These are phyloP conservation scores for Psilocybe cyanescens DNA, from an alignment of 768 basidiomycete genomes.

Conservation along the genomic window DNA sequence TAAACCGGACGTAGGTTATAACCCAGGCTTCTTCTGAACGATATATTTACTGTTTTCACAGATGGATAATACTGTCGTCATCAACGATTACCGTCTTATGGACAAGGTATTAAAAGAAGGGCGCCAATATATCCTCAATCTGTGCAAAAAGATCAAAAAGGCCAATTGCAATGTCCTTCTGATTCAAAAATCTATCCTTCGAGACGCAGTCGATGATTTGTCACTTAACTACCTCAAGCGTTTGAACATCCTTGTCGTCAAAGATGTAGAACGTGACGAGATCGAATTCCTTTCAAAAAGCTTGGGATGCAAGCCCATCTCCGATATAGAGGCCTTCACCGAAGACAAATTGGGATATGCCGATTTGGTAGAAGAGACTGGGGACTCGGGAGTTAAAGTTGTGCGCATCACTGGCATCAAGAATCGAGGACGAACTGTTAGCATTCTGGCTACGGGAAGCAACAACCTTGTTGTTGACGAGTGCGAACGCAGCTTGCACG, in stretches of 20 bases:
- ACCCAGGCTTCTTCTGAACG: background rate
- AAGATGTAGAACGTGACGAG: conserved; percentile 98
- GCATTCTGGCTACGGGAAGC: conserved; percentile 92
- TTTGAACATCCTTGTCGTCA: conserved; percentile 94
- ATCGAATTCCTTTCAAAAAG: conserved; percentile 97
- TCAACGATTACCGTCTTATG: conserved; percentile 99
- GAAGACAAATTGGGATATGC: conserved; percentile 98
- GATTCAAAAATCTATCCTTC: conserved; percentile 98
- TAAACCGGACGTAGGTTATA: conserved; percentile 86
- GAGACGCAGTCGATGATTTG: conserved; percentile 98
- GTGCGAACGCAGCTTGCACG: conserved; percentile 95
- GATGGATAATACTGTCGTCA: conserved; percentile 99
- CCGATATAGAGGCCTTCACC: conserved; percentile 96
- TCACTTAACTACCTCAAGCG: conserved; percentile 97
- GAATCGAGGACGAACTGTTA: conserved; percentile 93
- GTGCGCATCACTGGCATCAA: conserved; percentile 95
- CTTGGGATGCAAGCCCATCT: conserved; percentile 92
- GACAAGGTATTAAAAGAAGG: conserved; percentile 99
- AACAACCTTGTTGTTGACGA: conserved; percentile 96
- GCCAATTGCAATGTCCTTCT: conserved; percentile 99
- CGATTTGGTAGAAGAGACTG: conserved; percentile 91
- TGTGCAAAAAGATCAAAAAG: conserved; percentile 99
- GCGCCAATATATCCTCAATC: conserved; percentile 94
- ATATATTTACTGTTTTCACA: conserved; percentile 34
- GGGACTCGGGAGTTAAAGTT: conserved; percentile 83